Conservation (phyloP, 2,329 filamentous ascomycete genomes). For the Chrysosporium queenslandicum region DNA sequence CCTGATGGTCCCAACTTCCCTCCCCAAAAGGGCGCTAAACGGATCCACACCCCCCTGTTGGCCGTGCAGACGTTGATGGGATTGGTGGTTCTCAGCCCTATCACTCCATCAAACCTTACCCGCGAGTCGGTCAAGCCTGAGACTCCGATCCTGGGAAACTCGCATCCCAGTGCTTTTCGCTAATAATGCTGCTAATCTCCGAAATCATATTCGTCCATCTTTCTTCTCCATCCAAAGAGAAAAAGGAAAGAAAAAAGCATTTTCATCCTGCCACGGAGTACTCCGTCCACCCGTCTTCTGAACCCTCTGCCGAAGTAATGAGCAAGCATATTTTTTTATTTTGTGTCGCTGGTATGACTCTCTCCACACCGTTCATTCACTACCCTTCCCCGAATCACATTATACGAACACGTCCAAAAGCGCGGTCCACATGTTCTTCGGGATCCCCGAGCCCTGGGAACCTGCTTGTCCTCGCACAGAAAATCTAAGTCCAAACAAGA, state of each 20-base stretch:
- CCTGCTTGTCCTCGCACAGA: background rate
- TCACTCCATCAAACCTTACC: background rate
- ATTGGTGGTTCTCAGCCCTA: conserved; percentile 10
- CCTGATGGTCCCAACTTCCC: background rate
- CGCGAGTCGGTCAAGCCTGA: conserved; percentile 12
- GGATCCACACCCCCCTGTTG: conserved; percentile 43
- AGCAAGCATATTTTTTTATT: too few species aligned
- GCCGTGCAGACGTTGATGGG: background rate
- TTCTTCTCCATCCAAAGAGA: too few species aligned
- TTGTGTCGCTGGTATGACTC: background rate
- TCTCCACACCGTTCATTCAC: background rate
- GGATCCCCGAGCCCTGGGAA: background rate
- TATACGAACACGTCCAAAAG: conserved; percentile 2
- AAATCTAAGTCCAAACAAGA: background rate
- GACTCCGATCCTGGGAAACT: background rate
- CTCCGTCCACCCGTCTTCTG: too few species aligned
- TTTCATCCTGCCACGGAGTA: too few species aligned
- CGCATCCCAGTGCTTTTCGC: too few species aligned
- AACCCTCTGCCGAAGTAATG: too few species aligned
- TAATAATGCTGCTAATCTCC: background rate
- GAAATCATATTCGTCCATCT: too few species aligned
- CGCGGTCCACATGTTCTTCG: conserved; percentile 9
- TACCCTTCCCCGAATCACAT: background rate
- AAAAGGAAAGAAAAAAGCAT: too few species aligned
- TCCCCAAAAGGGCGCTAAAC: conserved; percentile 48